Base-by-base conservation (phyloP, 805 yeast genomes). In the Nakazawaea wickerhamii region DNA sequence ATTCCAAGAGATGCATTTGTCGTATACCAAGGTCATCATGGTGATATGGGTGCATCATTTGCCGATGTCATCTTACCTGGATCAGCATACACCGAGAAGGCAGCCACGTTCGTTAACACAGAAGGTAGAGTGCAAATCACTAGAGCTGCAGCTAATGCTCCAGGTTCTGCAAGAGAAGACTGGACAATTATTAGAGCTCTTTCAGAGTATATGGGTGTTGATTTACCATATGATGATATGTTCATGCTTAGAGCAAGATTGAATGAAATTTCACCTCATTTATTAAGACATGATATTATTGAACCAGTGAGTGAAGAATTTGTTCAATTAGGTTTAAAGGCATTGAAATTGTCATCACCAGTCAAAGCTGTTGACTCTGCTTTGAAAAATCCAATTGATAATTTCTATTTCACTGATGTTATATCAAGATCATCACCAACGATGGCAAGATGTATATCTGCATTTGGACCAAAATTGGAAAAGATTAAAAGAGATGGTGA, bases 51-150 rank as follows among this genome's bases (percentile, higher is more conserved):
- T 52, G 95, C 95, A 22, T 80, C 91, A 7, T 75, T 78, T 53
- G 95, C 95, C 35, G 95, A 86, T 61, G 95, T 86, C 35, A 75
- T 86, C 46, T 73, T 86, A 51, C 95, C 95, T 36, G 90, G 90
- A 37, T 74, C 90, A 27, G 95, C 95, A 30, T 87, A 82, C 73
- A 87, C 95, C 30, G 95, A 86, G 63, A 87, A 86, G 65, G 68
- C 79, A 21, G 89, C 85, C 44, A 87, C 93, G 4, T 86, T 77
- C 62, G 90, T 86, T 50, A 86, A 86, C 67, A 87, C 95, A 30
- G 95, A 87, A 67, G 95, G 95, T 54, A 79, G 95, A 61, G 79
- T 87, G 10, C 95, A 86, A 69, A 63, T 72, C 45, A 83, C 95
- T 3, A 75, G 91, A 50, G 95, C 95, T 34, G 93, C 95, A 32